A percentile compares a stretch with the other conserved stretches of the same genome.
phyloP scores from a whole-genome alignment of 2,329 filamentous ascomycete species.

The Elsinoe necatrix region DNA sequence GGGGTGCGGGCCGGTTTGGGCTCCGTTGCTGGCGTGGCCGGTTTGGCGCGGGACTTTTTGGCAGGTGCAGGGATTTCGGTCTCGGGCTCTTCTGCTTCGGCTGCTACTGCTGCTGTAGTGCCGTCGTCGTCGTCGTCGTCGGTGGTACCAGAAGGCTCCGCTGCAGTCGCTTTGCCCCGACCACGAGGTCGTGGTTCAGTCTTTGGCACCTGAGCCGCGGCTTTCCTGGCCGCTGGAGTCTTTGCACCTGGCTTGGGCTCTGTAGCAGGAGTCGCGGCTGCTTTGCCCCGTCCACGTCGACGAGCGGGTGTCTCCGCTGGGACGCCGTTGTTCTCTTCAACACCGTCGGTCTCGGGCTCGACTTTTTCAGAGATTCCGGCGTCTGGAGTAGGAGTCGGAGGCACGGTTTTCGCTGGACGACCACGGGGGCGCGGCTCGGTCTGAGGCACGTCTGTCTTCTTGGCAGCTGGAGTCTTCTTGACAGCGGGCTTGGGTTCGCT shows the following conservation, averaged over 20 bases:
- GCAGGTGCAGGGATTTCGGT: background rate
- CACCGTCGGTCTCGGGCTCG: background rate
- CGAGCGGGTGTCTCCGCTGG: background rate
- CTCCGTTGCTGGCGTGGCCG: background rate
- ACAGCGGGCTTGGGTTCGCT: background rate
- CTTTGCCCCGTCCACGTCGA: background rate
- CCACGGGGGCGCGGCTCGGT: background rate
- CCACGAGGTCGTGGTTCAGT: background rate
- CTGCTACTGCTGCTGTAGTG: background rate
- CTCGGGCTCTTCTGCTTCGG: background rate
- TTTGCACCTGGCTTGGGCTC: constrained; percentile 3
- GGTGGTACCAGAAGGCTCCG: background rate
- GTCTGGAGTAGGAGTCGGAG: background rate
- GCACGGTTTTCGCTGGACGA: background rate
- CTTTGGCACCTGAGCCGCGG: background rate
- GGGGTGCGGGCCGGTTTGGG: background rate
- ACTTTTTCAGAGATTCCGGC: background rate
- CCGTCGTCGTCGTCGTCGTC: too few species aligned
- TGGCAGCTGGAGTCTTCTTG: background rate
- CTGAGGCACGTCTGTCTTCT: background rate
- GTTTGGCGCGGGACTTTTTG: background rate
- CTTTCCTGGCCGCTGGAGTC: background rate
- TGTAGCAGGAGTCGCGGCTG: background rate
- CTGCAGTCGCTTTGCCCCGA: background rate
- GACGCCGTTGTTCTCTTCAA: background rate